Evolutionary conservation across 768 basidiomycete species (phyloP), one percentile per base, ranked within the genome.

Genomic region (Suillus subaureus): DNA sequence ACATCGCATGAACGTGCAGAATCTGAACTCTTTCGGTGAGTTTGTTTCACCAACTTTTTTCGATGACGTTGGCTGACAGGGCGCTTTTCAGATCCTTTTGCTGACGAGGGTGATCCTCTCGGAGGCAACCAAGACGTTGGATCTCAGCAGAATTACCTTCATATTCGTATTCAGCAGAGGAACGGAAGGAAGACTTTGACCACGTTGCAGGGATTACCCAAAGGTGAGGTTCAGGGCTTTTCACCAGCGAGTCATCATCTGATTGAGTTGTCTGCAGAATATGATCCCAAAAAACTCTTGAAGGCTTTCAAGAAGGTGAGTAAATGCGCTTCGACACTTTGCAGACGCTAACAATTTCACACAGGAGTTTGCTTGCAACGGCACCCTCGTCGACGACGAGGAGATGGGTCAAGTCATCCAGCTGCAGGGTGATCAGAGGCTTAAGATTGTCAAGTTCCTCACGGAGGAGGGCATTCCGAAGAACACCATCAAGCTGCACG

Each of bases 111-210:
- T 74, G 93, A 94, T 80, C 89, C 89, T 75, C 90, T 93, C 75
- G 87, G 82, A 77, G 84, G 83, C 73, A 85, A 77, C 74, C 80
- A 89, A 72, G 89, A 92, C 83, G 91, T 93, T 74, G 91, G 91
- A 70, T 90, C 91, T 69, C 88, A 89, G 77, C 80, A 87, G 73
- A 88, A 93, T 77, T 90, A 94, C 79, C 92, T 96, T 77, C 94
- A 96, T 79, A 93, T 97, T 76, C 94, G 97, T 83, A 93, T 99
- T 74, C 97, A 99, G 80, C 97, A 99, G 81, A 88, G 97, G 75
- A 99, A 99, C 87, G 97, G 97, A 68, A 87, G 97, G 75, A 99
- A 99, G 86, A 97, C 96, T 67, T 80, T 98, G 83, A 99, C 97
- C 49, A 99, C 96, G 65, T 84, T 99, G 71, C 96, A 99, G 80